Evolutionary conservation across 164 flowering plant genomes (phyloP).

Genomic region (Umbellularia californica): DNA sequence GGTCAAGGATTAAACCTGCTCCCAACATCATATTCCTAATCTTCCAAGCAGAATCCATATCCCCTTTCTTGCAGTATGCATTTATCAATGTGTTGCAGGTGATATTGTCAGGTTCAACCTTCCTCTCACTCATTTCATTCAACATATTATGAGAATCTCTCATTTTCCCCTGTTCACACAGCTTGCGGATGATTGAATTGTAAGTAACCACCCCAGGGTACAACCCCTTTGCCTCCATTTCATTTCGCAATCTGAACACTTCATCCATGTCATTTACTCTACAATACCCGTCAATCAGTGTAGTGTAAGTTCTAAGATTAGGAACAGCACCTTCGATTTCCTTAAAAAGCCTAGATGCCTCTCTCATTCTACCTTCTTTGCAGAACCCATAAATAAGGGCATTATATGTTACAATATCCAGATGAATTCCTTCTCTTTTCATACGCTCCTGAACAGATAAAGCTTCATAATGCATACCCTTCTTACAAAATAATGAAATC

Average conservation of each 20-base stretch:
- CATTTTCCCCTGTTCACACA: conserved; percentile 73
- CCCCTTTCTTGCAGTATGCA: conserved; percentile 87
- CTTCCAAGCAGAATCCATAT: conserved; percentile 68
- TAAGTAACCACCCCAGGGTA: conserved; percentile 64
- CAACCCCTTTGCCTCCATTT: conserved; percentile 69
- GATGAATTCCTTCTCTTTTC: conserved; percentile 58
- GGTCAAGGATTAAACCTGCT: conserved; percentile 56
- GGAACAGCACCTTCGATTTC: conserved; percentile 67
- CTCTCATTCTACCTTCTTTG: conserved; percentile 85
- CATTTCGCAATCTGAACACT: conserved; percentile 54
- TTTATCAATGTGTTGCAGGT: conserved; percentile 93
- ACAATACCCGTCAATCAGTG: conserved; percentile 86
- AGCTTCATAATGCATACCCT: conserved; percentile 90
- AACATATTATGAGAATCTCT: conserved; percentile 66
- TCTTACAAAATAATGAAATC: conserved; percentile 74
- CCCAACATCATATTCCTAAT: conserved; percentile 70
- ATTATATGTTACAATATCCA: conserved; percentile 85
- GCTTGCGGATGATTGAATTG: conserved; percentile 72
- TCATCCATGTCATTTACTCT: conserved; percentile 59
- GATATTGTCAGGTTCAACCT: conserved; percentile 69
- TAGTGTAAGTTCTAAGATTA: conserved; percentile 80
- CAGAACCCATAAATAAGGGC: conserved; percentile 72
- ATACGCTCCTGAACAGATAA: conserved; percentile 66
- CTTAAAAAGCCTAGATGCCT: conserved; percentile 62
- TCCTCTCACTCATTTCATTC: conserved; percentile 73